These are phyloP conservation scores for Penicillium verhagenii DNA, from an alignment of 495 filamentous ascomycete genomes.

Conservation along the genomic window DNA sequence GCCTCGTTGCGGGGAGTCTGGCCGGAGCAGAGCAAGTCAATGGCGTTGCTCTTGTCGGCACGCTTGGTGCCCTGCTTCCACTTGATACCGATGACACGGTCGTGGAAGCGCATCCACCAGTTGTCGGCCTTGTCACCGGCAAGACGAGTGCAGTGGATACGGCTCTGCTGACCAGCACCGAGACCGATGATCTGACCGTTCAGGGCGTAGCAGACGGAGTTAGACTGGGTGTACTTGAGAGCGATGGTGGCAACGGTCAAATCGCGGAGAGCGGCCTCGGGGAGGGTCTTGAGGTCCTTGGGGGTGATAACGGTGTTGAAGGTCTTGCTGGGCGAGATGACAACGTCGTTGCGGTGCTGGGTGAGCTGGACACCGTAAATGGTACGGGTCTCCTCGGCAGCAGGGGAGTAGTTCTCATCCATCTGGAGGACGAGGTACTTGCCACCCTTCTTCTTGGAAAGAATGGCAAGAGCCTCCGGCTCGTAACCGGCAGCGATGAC, in stretches of 20 bases:
- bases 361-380: conserved; percentile 83
- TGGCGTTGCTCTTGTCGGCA: conserved; percentile 95
- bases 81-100: conserved; percentile 78
- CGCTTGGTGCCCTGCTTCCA: conserved; percentile 98
- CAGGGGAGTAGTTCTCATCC: conserved; percentile 80
- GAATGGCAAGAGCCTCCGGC: conserved; percentile 79
- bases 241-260: conserved; percentile 94
- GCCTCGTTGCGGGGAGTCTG: conserved; percentile 72
- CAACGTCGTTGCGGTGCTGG: conserved; percentile 89
- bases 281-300: conserved; percentile 68
- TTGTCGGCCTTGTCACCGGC: conserved; percentile 99
- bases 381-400: conserved; percentile 71
- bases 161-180: conserved; percentile 93
- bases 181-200: conserved; percentile 93
- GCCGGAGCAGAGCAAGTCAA: conserved; percentile 89
- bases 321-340: conserved; percentile 75
- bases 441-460: conserved; percentile 97
- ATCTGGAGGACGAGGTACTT: conserved; percentile 96
- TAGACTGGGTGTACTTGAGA: conserved; percentile 96
- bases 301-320: conserved; percentile 84
- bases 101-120: conserved; percentile 99
- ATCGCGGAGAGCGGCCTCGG: conserved; percentile 81
- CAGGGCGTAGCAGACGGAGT: conserved; percentile 96
- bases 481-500: conserved; percentile 88
- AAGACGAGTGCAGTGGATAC: conserved; percentile 96